Evolutionary conservation across 495 filamentous ascomycete species (phyloP).

Genomic region (Penicillium cinerascens): DNA sequence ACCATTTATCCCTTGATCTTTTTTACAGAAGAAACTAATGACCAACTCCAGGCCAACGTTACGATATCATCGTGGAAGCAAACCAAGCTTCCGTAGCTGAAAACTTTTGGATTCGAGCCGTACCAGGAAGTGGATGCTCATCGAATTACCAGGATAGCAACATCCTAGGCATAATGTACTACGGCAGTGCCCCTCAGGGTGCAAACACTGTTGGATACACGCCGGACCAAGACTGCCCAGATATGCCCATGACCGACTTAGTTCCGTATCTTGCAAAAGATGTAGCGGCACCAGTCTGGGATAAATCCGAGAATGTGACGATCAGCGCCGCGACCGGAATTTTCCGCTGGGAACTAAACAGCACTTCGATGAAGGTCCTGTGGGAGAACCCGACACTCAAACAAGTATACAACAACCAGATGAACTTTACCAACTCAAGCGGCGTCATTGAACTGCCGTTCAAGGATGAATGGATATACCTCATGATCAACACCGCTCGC

Average conservation of each 20-base stretch:
- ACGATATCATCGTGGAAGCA: slow-evolving; percentile 66
- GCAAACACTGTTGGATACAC: neutral
- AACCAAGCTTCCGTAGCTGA: slow-evolving; percentile 31
- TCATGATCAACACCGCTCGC: slow-evolving; percentile 39
- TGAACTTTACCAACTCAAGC: slow-evolving; percentile 10
- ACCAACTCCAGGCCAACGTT: slow-evolving; percentile 53
- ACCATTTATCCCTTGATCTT: slow-evolving; percentile 4
- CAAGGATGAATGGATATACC: slow-evolving; percentile 57
- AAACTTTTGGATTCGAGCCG: slow-evolving; percentile 66
- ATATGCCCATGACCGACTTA: slow-evolving; percentile 2
- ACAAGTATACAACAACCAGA: slow-evolving; percentile 16
- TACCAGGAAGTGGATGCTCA: slow-evolving; percentile 47
- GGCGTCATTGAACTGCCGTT: slow-evolving; percentile 29
- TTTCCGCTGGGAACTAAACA: slow-evolving; percentile 26
- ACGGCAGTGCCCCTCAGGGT: slow-evolving; percentile 21
- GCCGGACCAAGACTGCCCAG: neutral
- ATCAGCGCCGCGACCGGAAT: slow-evolving; percentile 4
- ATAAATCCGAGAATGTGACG: slow-evolving; percentile 10
- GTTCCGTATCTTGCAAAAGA: slow-evolving; percentile 12
- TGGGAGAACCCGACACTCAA: slow-evolving; percentile 23
- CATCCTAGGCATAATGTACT: slow-evolving; percentile 57
- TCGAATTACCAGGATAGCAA: slow-evolving; percentile 41
- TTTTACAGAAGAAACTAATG: neutral
- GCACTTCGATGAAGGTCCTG: slow-evolving; percentile 16
- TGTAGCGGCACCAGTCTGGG: slow-evolving; percentile 11